Percentiles rank a stretch among this genome's conserved stretches.
Conservation (phyloP, 2,329 filamentous ascomycete genomes). For the Epichloe amarillans region DNA sequence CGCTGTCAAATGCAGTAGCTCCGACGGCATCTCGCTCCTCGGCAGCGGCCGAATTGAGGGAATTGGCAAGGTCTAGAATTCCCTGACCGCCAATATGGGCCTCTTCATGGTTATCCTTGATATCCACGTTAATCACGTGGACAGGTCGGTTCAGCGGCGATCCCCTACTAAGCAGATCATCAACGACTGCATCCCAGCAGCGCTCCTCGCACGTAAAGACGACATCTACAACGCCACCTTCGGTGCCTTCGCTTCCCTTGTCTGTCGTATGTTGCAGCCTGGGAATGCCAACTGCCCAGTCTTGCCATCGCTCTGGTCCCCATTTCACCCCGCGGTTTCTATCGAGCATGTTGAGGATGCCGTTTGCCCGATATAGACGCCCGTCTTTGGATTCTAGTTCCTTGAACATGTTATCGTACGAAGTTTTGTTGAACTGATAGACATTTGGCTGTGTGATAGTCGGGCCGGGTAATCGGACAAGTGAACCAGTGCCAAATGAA, state of each 20-base stretch:
- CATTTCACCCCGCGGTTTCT: conserved; percentile 86
- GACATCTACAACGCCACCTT: conserved; percentile 81
- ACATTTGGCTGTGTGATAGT: conserved; percentile 90
- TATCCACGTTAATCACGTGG: conserved; percentile 97
- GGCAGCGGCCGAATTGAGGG: conserved; percentile 64
- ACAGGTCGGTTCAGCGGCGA: conserved; percentile 82
- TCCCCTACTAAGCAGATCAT: conserved; percentile 79
- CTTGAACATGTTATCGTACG: conserved; percentile 87
- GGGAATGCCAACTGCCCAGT: conserved; percentile 83
- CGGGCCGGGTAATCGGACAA: conserved; percentile 85
- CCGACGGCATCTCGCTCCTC: conserved; percentile 62
- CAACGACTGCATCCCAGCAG: conserved; percentile 95
- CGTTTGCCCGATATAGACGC: conserved; percentile 79
- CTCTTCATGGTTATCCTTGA: conserved; percentile 96
- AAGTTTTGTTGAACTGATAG: conserved; percentile 95
- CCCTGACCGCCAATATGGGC: conserved; percentile 79
- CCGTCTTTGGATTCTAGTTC: conserved; percentile 79
- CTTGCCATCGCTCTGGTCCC: conserved; percentile 94
- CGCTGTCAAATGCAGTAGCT: conserved; percentile 53
- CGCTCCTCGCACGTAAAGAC: conserved; percentile 96
- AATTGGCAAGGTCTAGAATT: conserved; percentile 81
- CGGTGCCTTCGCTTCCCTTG: conserved; percentile 66
- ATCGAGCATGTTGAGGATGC: conserved; percentile 88
- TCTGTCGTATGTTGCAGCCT: conserved; percentile 64
- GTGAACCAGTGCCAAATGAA: conserved; percentile 90